Evolutionary conservation across 192 early-diverging fungal species (phyloP), one percentile per base, ranked within the genome.

Genomic region (Backusella psychrophila): DNA sequence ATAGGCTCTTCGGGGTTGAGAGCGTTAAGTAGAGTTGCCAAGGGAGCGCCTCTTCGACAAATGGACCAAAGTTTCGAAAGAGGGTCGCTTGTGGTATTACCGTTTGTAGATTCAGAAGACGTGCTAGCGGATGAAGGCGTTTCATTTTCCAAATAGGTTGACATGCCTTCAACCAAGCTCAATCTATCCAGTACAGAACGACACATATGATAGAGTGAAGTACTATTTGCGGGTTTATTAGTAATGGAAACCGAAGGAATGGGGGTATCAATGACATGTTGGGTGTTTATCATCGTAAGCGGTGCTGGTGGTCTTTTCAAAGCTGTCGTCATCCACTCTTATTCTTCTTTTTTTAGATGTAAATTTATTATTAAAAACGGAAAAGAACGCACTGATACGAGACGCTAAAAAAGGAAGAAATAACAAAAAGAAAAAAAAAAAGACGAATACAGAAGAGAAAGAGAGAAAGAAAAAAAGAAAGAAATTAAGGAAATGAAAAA

Each of bases 131-230:
- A 81, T 72, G 85, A 69, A 78, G 83, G 77, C 68, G 77, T 69
- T 34, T 86, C 75, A 49, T 26, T 38, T 26, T 84, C 81, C 38
- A 94, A 84, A 76, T 90, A 92, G 15, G 79, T 69, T 59, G 90
- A 86, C 76, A 94, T 91, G 23, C 90, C 92, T 33, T 91, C 87
- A 35, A 94, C 92, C 74, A 87, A 85, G 23, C 89, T 86, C 29
- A 94, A 88, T 79, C 91, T 88, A 75, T 92, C 92, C n/a, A 91
- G 78, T 9, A 93, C 85, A 65, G 89, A 87, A 38, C 89, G 81
- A 83, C 92, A 93, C 6, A 85, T 88, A 73, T 93, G 92, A 82
- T 93, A 94, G 71, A 94, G 85, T 6, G 93, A 94, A n/a, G 85
- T 69, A 49, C 76, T 72, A 3, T 74, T 71, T 17, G 78, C 59